Conservation (phyloP, 1,284 basidiomycete genomes). For the Leucoagaricus sp. region DNA sequence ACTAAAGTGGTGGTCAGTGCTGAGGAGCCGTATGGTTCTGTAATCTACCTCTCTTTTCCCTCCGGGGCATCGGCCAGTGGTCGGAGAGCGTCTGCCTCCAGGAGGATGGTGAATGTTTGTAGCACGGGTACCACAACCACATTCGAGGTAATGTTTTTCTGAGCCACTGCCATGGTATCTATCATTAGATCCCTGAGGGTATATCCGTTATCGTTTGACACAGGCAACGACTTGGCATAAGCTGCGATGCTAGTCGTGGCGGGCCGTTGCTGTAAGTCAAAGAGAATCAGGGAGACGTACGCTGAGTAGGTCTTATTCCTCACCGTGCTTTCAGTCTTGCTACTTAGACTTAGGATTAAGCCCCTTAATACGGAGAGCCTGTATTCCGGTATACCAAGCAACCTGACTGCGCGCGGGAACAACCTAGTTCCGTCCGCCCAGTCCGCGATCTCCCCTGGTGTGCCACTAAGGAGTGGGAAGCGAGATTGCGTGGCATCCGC, state of each 20-base stretch:
- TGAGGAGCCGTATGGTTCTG: constrained; percentile 14
- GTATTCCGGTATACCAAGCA: constrained; percentile 67
- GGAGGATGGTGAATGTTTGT: constrained; percentile 71
- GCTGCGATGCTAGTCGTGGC: constrained; percentile 60
- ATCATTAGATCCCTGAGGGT: constrained; percentile 49
- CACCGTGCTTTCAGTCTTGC: constrained; percentile 82
- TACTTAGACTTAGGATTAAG: constrained; percentile 75
- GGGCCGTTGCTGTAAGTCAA: constrained; percentile 59
- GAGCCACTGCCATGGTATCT: constrained; percentile 57
- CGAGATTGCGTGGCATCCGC: constrained; percentile 31
- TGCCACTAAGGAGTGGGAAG: constrained; percentile 10
- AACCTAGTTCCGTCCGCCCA: constrained; percentile 76
- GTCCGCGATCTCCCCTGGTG: constrained; percentile 32
- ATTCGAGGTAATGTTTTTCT: constrained; percentile 62
- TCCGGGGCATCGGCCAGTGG: constrained; percentile 42
- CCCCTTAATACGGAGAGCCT: constrained; percentile 69
- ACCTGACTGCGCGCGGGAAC: constrained; percentile 68
- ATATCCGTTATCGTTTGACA: constrained; percentile 37
- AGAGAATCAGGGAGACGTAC: constrained; percentile 7
- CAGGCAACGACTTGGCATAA: constrained; percentile 57
- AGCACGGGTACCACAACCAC: constrained; percentile 75
- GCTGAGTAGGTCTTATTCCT: too few species aligned
- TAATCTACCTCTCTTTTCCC: constrained; percentile 53
- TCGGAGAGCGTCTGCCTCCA: constrained; percentile 63
- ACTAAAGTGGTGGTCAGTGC: constrained; percentile 27